phyloP scores from a whole-genome alignment of 108 stramenopile species.

The Licmophora abbreviata region DNA sequence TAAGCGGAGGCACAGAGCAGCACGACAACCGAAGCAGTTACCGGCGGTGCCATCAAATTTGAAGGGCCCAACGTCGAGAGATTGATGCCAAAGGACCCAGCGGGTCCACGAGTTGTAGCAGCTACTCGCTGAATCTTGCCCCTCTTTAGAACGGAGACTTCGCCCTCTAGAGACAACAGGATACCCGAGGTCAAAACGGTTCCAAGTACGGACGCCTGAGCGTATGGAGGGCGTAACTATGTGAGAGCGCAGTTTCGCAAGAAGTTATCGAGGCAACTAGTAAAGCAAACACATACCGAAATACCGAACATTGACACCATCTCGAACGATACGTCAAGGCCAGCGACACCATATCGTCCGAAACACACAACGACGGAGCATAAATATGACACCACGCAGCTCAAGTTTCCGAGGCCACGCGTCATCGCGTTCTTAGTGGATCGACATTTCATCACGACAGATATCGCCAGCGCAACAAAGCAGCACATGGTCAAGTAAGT shows the following conservation, averaged over 20 bases:
- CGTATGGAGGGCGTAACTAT: not conserved
- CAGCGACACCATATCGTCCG: conserved; percentile 61
- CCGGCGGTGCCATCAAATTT: conserved; percentile 49
- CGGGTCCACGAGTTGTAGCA: conserved; percentile 13
- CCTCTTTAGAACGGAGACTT: conserved; percentile 27
- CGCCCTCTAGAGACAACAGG: conserved; percentile 61
- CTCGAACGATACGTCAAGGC: conserved; percentile 49
- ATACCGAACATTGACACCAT: conserved; percentile 46
- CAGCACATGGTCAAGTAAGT: conserved; percentile 56
- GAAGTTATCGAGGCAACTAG: not conserved
- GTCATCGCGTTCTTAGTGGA: conserved; percentile 38
- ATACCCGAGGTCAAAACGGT: conserved; percentile 50
- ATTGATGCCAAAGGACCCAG: conserved; percentile 24
- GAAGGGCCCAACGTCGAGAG: conserved; percentile 33
- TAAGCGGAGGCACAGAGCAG: conserved; percentile 42
- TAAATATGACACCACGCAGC: conserved; percentile 45
- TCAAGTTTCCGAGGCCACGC: conserved; percentile 49
- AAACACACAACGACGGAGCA: conserved; percentile 43
- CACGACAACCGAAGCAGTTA: conserved; percentile 34
- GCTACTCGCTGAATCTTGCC: conserved; percentile 26
- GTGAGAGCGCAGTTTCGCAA: not conserved
- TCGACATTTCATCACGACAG: conserved; percentile 38
- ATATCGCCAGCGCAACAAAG: conserved; percentile 31
- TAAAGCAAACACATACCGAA: conserved; percentile 23
- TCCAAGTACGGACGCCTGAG: conserved; percentile 44